Base-by-base conservation (phyloP, 805 yeast species). In the Pichia cephalocereana region DNA sequence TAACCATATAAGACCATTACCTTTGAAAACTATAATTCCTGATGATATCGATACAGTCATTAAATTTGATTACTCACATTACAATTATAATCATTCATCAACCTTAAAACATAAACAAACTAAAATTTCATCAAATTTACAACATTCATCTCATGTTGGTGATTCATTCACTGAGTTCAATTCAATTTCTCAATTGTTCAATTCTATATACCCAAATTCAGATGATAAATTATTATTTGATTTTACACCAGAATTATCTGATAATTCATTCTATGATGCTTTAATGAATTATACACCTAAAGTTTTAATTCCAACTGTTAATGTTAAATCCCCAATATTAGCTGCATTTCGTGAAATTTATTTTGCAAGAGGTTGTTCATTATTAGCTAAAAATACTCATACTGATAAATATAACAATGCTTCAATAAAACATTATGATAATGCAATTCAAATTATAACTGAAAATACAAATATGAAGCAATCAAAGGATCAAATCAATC, bases 281-380 rank as follows among this genome's bases (percentile, higher is more conserved):
- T 46, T 54, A 31, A 63, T 71, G 5, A 49, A 57, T 9, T 53
- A 68, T 4, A 59, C 69, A 5, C 65, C 73, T 4, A 54, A 57
- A 37, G 30, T 46, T 2, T 28, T 14, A 14, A 36, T 45, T 28
- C 53, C 68, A 5, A 68, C 65, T 38, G 53, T 56, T 40, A 40
- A 43, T 8, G 40, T 43, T 17, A 49, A 44, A 46, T 43, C 43
- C 18, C 51, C 54, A 17, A 18, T 48, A 9, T 19, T 48, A 8
- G 49, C 53, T 9, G 51, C 56, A n/a, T 52, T 70, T 45, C 56
- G 64, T 32, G 65, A 64, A 41, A 63, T 71, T 2, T 67, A 70
- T 7, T 56, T 58, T 44, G 68, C 73, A 14, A 68, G 72, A 56
- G 75, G 74, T 6, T 66, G 70, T 8, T 54, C 70, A 0, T 64